Evolutionary conservation across 2,329 filamentous ascomycete species (phyloP).

Genomic region (Aspergillus pseudoglaucus): DNA sequence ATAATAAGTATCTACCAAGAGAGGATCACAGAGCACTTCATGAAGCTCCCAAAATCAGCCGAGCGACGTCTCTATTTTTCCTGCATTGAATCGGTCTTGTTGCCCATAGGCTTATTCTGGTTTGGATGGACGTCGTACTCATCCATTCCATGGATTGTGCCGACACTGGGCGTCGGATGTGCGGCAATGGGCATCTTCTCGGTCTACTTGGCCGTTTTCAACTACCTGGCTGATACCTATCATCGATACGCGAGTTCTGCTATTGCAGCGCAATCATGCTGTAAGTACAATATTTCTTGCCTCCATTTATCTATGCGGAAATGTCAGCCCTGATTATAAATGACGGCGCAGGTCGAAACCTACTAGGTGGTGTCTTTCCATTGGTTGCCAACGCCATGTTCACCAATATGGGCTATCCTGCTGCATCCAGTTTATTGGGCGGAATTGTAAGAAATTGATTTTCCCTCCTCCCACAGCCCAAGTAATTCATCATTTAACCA

Average conservation of each 20-base stretch:
- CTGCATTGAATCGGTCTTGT: constrained; percentile 63
- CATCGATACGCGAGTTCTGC: constrained; percentile 75
- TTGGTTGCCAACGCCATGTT: constrained; percentile 70
- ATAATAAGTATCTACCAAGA: constrained; percentile 64
- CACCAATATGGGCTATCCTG: constrained; percentile 58
- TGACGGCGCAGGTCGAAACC: constrained; percentile 52
- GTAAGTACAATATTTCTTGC: constrained; percentile 25
- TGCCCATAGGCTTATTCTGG: constrained; percentile 71
- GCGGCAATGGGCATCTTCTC: constrained; percentile 77
- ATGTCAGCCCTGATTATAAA: neutral
- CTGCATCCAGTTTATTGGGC: constrained; percentile 66
- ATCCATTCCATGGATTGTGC: constrained; percentile 62
- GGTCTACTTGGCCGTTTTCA: constrained; percentile 79
- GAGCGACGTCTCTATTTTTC: constrained; percentile 75
- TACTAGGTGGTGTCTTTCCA: constrained; percentile 71
- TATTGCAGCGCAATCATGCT: constrained; percentile 74
- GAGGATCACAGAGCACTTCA: constrained; percentile 48
- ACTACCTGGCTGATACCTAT: constrained; percentile 82
- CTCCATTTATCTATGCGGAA: too few relatives aligned
- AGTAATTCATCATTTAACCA: neutral
- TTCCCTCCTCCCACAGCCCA: neutral
- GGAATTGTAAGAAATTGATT: constrained; percentile 48
- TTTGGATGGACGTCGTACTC: constrained; percentile 63
- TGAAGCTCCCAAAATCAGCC: constrained; percentile 47
- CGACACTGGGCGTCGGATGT: constrained; percentile 59